These are phyloP conservation scores for Aspergillus diversus DNA, from an alignment of 495 filamentous ascomycete species.

Conservation along the genomic window DNA sequence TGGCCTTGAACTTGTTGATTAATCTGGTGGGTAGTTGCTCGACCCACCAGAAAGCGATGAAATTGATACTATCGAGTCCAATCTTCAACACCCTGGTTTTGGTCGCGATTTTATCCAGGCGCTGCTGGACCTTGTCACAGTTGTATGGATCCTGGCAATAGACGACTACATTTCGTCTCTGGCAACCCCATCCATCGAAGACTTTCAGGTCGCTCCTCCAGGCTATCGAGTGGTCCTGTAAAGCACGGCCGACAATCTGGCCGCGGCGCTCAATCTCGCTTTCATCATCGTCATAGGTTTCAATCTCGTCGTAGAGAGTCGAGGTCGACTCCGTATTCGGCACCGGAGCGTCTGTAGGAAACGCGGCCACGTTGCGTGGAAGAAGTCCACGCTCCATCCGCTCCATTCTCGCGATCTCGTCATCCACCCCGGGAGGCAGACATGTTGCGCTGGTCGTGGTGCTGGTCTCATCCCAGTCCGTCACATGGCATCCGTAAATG, in stretches of 20 bases:
- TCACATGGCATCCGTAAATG: background rate
- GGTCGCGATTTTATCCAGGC: background rate
- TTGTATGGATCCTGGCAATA: slow-evolving; percentile 8
- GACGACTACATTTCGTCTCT: background rate
- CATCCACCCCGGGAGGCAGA: background rate
- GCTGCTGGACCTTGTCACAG: background rate
- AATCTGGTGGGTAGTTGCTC: background rate
- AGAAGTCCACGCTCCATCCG: background rate
- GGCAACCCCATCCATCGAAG: background rate
- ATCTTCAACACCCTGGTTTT: background rate
- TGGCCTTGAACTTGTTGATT: background rate
- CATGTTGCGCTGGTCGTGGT: background rate
- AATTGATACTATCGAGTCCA: background rate
- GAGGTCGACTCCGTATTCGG: background rate
- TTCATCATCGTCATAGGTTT: background rate
- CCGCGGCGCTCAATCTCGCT: background rate
- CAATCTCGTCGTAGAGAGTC: background rate
- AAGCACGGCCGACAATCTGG: background rate
- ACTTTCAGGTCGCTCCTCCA: background rate
- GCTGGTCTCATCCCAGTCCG: slow-evolving; percentile 1
- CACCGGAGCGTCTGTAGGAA: background rate
- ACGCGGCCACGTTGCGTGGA: background rate
- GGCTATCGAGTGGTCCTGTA: background rate
- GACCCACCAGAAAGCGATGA: background rate
- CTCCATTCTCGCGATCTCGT: background rate